Conservation (phyloP, 495 filamentous ascomycete species). For the Pseudevernia furfuracea region DNA sequence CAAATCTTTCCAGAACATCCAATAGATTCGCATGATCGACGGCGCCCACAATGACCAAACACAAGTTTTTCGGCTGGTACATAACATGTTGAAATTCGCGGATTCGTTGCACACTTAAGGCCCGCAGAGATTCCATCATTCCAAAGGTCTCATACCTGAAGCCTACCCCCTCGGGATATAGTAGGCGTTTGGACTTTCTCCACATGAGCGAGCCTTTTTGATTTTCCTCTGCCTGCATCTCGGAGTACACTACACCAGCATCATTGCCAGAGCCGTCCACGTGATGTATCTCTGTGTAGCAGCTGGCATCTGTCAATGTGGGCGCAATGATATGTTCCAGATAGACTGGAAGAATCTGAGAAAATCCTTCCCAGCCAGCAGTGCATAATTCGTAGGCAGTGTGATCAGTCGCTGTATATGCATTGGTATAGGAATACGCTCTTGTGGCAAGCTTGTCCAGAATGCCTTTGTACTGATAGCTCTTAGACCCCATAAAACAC, state of each 20-base stretch:
- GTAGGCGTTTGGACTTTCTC: slow-evolving; percentile 60
- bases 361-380: slow-evolving; percentile 94
- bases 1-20: slow-evolving; percentile 74
- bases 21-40: slow-evolving; percentile 76
- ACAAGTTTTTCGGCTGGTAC: slow-evolving; percentile 97
- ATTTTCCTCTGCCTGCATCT: slow-evolving; percentile 96
- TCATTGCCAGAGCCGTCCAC: slow-evolving; percentile 88
- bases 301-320: slow-evolving; percentile 83
- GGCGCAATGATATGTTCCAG: slow-evolving; percentile 90
- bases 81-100: slow-evolving; percentile 88
- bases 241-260: slow-evolving; percentile 96
- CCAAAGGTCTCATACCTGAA: slow-evolving; percentile 97
- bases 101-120: slow-evolving; percentile 80
- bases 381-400: slow-evolving; percentile 95
- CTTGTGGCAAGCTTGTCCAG: slow-evolving; percentile 88
- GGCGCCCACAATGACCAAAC: slow-evolving; percentile 81
- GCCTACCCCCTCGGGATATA: slow-evolving; percentile 84
- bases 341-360: slow-evolving; percentile 89
- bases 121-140: slow-evolving; percentile 85
- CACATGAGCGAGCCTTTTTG: slow-evolving; percentile 76
- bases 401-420: slow-evolving; percentile 82
- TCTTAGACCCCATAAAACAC: slow-evolving; percentile 95
- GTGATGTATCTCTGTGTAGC: slow-evolving; percentile 94
- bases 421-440: slow-evolving; percentile 90
- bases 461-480: slow-evolving; percentile 87